Percentiles rank a stretch among this genome's conserved stretches.
Conservation (phyloP, 2,329 filamentous ascomycete species). For the Coniochaeta sp. region DNA sequence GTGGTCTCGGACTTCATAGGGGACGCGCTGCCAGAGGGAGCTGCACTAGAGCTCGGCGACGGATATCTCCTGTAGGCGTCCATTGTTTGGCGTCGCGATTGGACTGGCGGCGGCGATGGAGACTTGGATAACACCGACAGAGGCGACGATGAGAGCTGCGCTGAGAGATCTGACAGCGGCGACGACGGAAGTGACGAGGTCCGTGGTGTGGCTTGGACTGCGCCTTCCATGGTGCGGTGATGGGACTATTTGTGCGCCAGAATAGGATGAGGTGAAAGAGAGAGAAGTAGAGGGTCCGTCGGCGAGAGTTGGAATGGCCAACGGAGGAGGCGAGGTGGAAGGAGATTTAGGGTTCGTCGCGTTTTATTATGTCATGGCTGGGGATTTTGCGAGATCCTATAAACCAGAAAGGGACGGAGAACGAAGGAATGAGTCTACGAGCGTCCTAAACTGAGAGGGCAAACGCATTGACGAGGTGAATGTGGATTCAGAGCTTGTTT, state of each 20-base stretch:
- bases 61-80: slow-evolving; percentile 41
- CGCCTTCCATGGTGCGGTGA: slow-evolving; percentile 10
- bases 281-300: background rate
- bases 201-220: background rate
- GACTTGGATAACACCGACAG: slow-evolving; percentile 47
- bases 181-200: slow-evolving; percentile 5
- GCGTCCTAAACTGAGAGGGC: background rate
- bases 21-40: slow-evolving; percentile 41
- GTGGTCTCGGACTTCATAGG: slow-evolving; percentile 38
- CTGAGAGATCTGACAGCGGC: slow-evolving; percentile 13
- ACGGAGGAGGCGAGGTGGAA: background rate
- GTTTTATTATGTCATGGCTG: background rate
- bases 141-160: slow-evolving; percentile 35
- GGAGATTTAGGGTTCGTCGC: background rate
- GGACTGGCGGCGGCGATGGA: slow-evolving; percentile 41
- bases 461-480: background rate
- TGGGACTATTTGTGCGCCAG: background rate
- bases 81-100: slow-evolving; percentile 15
- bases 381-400: background rate
- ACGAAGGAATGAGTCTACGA: background rate
- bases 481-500: background rate
- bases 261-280: background rate
- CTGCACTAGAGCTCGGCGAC: slow-evolving; percentile 39
- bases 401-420: background rate
- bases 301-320: background rate